Evolutionary conservation across 805 yeast genomes (phyloP), one percentile per base, ranked within the genome.

Genomic region (Myxozyma mucilagina): DNA sequence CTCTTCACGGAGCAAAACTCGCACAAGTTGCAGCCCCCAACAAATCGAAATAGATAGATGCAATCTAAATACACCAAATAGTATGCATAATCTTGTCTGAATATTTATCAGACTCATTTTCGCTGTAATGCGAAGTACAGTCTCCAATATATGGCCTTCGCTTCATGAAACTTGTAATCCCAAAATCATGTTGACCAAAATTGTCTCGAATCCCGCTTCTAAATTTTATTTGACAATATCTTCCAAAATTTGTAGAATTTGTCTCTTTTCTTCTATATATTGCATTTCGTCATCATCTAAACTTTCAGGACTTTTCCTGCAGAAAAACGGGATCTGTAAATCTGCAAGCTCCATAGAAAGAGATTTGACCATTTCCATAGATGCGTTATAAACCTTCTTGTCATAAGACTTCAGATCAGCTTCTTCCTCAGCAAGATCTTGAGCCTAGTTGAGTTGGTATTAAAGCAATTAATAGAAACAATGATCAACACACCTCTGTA

Each of bases 271-370:
- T 20, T 38, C 32, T 3, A 63, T 50, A 10, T 29, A 18, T 8
- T 53, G 38, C 5, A 24, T 45, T 31, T 24, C 47, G 5, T 10
- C 43, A 6, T 18, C 49, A 14, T 43, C 56, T 9, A 8, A 14
- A 11, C 13, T 24, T 5, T 10, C 18, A 24, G 56, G 2, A 18
- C 34, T 41, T 24, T 29, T 43, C 10, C n/a, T 39, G 50, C 59
- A 56, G 29, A 61, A 63, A 7, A 63, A 53, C 7, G 67, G 67
- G 16, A 63, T 47, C 7, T 49, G 18, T 20, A 63, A 36, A n/a
- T 34, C 53, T 9, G 47, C 57, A 18, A 63, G 55, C 41, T 63
- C 67, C 34, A 14, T n/a, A 2, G 55, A 49, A 47, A 62, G 51
- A 13, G 67, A 56, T 31, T 48, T 43, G 1, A 54, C 60, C 59